Conservation (phyloP, 176 grass and related monocot genomes). For the Lolium rigidum region DNA sequence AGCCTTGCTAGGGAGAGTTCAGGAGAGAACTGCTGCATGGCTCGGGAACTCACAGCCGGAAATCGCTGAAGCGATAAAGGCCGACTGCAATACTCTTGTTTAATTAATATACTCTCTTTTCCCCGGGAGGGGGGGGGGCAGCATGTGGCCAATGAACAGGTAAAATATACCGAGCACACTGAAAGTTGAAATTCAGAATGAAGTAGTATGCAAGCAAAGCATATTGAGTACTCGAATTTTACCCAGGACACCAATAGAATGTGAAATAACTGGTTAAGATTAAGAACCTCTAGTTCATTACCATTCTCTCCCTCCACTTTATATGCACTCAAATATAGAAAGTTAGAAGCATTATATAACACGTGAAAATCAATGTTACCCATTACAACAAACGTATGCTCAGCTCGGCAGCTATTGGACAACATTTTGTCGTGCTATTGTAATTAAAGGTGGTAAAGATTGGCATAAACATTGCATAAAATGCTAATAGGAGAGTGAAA, state of each 20-base stretch:
- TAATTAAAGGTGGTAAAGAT: not conserved
- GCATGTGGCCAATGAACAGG: not conserved
- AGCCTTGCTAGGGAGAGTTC: no score
- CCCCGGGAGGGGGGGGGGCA: no score
- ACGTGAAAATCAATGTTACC: not conserved
- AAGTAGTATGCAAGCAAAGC: slow-evolving; percentile 6
- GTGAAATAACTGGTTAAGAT: not conserved
- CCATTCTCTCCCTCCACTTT: not conserved
- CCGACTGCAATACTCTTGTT: no score
- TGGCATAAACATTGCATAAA: not conserved
- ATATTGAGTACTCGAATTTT: not conserved
- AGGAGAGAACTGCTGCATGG: no score
- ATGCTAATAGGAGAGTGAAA: not conserved
- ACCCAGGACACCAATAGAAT: not conserved
- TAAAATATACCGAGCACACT: not conserved
- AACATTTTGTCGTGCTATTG: slow-evolving; percentile 15
- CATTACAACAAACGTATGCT: slow-evolving; percentile 26
- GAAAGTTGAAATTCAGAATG: not conserved
- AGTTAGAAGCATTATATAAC: slow-evolving; percentile 3
- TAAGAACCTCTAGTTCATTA: slow-evolving; percentile 12
- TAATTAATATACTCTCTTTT: no score
- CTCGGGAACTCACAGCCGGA: no score
- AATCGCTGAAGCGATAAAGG: no score
- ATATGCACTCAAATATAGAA: not conserved
- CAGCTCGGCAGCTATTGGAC: not conserved